These are phyloP conservation scores for Termitomyces bulborhizus DNA, from an alignment of 768 basidiomycete genomes.

Conservation along the genomic window DNA sequence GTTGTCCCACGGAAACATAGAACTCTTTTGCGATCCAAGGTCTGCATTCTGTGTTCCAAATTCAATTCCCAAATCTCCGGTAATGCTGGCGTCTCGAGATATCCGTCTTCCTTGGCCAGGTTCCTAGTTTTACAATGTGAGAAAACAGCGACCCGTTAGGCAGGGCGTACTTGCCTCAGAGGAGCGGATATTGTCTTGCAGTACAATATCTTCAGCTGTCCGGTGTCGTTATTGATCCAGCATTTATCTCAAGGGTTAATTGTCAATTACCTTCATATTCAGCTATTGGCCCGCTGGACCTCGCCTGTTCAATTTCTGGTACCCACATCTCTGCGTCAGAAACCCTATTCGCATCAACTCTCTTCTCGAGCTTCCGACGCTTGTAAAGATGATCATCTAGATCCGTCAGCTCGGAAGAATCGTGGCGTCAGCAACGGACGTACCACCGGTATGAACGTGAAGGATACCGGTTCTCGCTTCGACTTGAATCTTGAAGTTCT, in stretches of 20 bases:
- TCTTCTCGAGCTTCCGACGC: slow-evolving; percentile 32
- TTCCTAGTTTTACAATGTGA: slow-evolving; percentile 39
- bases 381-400: slow-evolving; percentile 34
- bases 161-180: slow-evolving; percentile 45
- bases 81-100: slow-evolving; percentile 49
- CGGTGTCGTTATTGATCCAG: background rate
- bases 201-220: background rate
- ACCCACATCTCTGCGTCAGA: background rate
- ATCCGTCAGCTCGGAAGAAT: background rate
- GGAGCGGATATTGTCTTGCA: slow-evolving; percentile 27
- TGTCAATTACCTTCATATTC: background rate
- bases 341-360: background rate
- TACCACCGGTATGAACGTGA: slow-evolving; percentile 32
- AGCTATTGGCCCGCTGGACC: background rate
- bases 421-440: background rate
- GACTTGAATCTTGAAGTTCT: slow-evolving; percentile 65
- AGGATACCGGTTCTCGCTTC: slow-evolving; percentile 49
- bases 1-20: slow-evolving; percentile 81
- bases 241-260: background rate
- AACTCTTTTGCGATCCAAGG: slow-evolving; percentile 57
- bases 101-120: slow-evolving; percentile 79
- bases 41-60: slow-evolving; percentile 28
- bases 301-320: background rate
- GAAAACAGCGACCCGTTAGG: background rate
- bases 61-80: slow-evolving; percentile 46